Conservation (phyloP, 2,329 filamentous ascomycete species). For the Elsinoe necatrix region DNA sequence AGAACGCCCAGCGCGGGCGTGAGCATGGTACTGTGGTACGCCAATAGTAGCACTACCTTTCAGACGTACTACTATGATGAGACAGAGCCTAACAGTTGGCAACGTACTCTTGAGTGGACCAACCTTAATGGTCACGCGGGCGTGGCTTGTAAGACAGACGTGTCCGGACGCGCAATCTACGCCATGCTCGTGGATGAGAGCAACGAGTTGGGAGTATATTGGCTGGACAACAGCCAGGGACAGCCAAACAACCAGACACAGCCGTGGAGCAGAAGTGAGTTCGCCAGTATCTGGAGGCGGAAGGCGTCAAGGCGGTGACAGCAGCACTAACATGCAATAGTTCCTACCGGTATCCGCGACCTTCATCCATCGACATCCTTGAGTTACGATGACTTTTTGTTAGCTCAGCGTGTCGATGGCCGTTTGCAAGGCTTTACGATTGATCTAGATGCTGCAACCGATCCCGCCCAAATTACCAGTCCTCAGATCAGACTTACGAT, state of each 20-base stretch:
- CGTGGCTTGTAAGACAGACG: constrained; percentile 35
- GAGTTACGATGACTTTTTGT: constrained; percentile 37
- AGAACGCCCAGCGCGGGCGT: constrained; percentile 17
- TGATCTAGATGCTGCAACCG: no score
- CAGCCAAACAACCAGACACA: no score
- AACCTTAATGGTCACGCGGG: constrained; percentile 38
- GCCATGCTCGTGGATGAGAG: constrained; percentile 36
- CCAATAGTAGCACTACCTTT: constrained; percentile 26
- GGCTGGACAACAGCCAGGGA: constrained; percentile 40
- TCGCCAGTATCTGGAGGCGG: no score
- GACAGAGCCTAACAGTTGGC: no score
- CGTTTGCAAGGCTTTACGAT: constrained; percentile 35
- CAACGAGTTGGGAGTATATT: constrained; percentile 35
- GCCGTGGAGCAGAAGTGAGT: no score
- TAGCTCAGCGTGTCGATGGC: constrained; percentile 31
- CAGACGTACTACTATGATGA: constrained; percentile 36
- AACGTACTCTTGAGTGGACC: no score
- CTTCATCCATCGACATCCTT: constrained; percentile 33
- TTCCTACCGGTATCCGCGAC: no score
- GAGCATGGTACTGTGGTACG: neutral
- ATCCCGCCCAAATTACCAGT: no score
- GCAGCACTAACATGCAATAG: no score
- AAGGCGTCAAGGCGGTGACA: no score
- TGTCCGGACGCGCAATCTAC: constrained; percentile 34
- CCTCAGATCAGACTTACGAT: no score